phyloP scores from a whole-genome alignment of 164 flowering plant species.

The Vitis labrusca region DNA sequence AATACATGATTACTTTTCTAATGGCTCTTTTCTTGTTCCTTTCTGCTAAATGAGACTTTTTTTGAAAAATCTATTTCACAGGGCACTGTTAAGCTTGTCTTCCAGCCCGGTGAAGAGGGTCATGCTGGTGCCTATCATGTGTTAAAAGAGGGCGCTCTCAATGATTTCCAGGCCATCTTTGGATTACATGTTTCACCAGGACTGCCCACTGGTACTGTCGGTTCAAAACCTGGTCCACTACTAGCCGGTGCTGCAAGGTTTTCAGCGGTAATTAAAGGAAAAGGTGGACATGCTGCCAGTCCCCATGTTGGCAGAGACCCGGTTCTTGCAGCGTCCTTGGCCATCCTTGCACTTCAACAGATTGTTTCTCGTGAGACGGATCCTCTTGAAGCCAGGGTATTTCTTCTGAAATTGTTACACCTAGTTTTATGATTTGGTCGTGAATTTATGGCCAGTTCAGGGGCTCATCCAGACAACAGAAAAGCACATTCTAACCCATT shows the following conservation, averaged over 20 bases:
- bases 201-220: constrained; percentile 48
- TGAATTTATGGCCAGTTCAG: too few species aligned
- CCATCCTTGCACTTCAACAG: constrained; percentile 63
- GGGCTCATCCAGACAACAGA: too few species aligned
- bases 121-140: constrained; percentile 72
- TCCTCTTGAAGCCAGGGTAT: constrained; percentile 66
- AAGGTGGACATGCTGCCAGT: constrained; percentile 57
- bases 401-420: background rate
- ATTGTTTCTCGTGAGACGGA: constrained; percentile 71
- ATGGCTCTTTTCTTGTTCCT: too few species aligned
- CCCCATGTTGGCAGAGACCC: constrained; percentile 59
- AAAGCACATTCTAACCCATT: too few species aligned
- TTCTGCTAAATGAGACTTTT: too few species aligned
- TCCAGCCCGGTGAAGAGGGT: constrained; percentile 91
- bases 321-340: constrained; percentile 54
- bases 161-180: constrained; percentile 55
- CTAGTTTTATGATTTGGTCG: too few species aligned
- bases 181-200: constrained; percentile 65
- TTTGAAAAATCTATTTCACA: constrained; percentile 10
- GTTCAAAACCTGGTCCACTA: constrained; percentile 66
- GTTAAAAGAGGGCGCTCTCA: constrained; percentile 66
- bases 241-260: constrained; percentile 64
- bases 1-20: too few species aligned
- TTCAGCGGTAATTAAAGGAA: constrained; percentile 44
- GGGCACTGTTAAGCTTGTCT: constrained; percentile 87